These are phyloP conservation scores for Lecanosticta acicola DNA, from an alignment of 2,329 filamentous ascomycete species.

Conservation along the genomic window DNA sequence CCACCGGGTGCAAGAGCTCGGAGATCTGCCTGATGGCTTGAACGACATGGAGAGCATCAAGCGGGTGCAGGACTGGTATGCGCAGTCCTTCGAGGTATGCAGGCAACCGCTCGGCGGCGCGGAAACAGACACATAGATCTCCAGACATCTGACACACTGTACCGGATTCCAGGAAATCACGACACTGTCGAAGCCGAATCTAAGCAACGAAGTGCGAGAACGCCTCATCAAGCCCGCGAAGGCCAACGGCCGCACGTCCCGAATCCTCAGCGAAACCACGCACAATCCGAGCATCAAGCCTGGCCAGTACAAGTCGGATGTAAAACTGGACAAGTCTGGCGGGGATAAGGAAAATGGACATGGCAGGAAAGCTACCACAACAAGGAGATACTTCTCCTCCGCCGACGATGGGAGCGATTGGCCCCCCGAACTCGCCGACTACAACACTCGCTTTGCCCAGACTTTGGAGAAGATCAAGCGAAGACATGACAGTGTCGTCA, in stretches of 20 bases:
- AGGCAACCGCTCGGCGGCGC: neutral
- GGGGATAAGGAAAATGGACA: conserved; percentile 44
- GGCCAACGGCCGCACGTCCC: conserved; percentile 53
- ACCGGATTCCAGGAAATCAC: conserved; percentile 79
- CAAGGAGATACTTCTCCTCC: conserved; percentile 72
- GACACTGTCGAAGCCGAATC: conserved; percentile 68
- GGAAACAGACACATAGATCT: too few species aligned
- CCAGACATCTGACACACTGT: conserved; percentile 1
- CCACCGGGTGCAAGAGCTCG: conserved; percentile 91
- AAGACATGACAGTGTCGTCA: conserved; percentile 93
- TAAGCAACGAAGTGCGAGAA: conserved; percentile 70
- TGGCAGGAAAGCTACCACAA: conserved; percentile 37
- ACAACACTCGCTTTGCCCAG: conserved; percentile 86
- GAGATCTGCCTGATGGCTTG: conserved; percentile 86
- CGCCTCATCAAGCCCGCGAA: conserved; percentile 67
- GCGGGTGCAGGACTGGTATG: conserved; percentile 96
- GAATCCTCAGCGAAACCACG: conserved; percentile 73
- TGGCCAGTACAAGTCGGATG: conserved; percentile 68
- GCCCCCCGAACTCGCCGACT: conserved; percentile 90
- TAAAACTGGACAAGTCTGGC: conserved; percentile 43
- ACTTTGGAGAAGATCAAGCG: conserved; percentile 91
- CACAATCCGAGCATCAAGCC: conserved; percentile 83
- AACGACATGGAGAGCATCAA: conserved; percentile 97
- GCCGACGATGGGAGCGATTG: conserved; percentile 82
- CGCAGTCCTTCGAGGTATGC: conserved; percentile 94